Percentiles rank a stretch among this genome's conserved stretches.
Conservation (phyloP, 1,139 yeast genomes). For the Zhuliangozyma parablackwelliae region DNA sequence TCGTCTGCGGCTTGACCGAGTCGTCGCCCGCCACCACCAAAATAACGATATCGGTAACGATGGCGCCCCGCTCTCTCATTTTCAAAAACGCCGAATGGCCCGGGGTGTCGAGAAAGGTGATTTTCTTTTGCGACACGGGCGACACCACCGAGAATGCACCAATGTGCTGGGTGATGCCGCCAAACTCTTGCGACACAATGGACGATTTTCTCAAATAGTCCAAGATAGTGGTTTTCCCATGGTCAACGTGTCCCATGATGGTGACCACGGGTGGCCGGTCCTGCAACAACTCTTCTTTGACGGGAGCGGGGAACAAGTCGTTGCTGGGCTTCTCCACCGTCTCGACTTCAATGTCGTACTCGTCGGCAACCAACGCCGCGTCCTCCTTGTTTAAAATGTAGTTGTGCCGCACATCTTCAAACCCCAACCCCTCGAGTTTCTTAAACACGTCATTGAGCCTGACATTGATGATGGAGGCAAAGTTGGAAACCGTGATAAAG, state of each 20-base stretch:
- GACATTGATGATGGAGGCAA: constrained; percentile 67
- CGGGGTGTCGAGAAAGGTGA: constrained; percentile 94
- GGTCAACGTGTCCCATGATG: constrained; percentile 99
- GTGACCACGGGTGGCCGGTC: constrained; percentile 92
- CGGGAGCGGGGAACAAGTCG: constrained; percentile 53
- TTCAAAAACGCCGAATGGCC: constrained; percentile 97
- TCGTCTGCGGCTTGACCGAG: constrained; percentile 96
- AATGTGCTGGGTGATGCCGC: constrained; percentile 97
- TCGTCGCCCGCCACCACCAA: constrained; percentile 98
- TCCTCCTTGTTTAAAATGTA: constrained; percentile 83
- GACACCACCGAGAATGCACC: constrained; percentile 92
- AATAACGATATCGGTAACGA: constrained; percentile 85
- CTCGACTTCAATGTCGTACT: constrained; percentile 69
- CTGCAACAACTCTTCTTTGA: constrained; percentile 41
- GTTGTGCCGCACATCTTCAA: constrained; percentile 68
- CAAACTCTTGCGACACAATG: constrained; percentile 80
- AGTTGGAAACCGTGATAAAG: constrained; percentile 67
- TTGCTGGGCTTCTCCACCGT: constrained; percentile 52
- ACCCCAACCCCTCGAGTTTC: constrained; percentile 67
- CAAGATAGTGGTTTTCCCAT: constrained; percentile 92
- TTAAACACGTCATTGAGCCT: constrained; percentile 57
- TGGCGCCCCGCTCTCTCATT: constrained; percentile 96
- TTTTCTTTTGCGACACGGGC: constrained; percentile 65
- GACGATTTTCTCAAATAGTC: constrained; percentile 82
- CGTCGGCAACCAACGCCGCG: constrained; percentile 83